Conservation (phyloP, 2,329 filamentous ascomycete genomes). For the Pestalotiopsis sp. region DNA sequence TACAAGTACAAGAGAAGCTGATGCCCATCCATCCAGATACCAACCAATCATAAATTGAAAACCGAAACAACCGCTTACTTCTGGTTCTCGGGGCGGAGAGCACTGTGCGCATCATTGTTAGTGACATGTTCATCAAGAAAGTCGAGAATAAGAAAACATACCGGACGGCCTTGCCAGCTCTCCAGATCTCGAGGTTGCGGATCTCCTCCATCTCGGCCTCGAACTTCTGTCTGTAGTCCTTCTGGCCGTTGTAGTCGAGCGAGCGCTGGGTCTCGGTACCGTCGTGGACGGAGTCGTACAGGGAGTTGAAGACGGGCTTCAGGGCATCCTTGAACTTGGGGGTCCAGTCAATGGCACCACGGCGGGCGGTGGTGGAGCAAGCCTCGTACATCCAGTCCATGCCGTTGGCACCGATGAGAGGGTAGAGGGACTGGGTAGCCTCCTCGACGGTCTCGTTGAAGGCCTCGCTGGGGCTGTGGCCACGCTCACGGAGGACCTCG, state of each 20-base stretch:
- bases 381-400: conserved; percentile 99
- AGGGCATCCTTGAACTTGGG: conserved; percentile 95
- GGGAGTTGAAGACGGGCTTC: conserved; percentile 97
- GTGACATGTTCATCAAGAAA: neutral
- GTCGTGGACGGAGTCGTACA: conserved; percentile 90
- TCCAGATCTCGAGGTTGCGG: conserved; percentile 97
- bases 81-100: conserved; percentile 85
- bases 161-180: conserved; percentile 96
- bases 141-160: conserved; percentile 40
- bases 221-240: conserved; percentile 96
- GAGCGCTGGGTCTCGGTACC: conserved; percentile 95
- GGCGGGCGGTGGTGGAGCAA: conserved; percentile 97
- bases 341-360: conserved; percentile 99
- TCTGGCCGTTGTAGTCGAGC: conserved; percentile 94
- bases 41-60: conserved; percentile 22
- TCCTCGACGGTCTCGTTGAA: conserved; percentile 99
- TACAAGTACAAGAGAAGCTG: conserved; percentile 37
- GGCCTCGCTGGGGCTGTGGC: conserved; percentile 95
- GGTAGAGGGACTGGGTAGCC: conserved; percentile 97
- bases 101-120: conserved; percentile 41
- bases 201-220: conserved; percentile 99
- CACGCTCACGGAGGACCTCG: conserved; percentile 98
- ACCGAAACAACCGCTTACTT: conserved; percentile 53
- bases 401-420: conserved; percentile 93
- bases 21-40: conserved; percentile 13